Evolutionary conservation across 2,329 filamentous ascomycete genomes (phyloP), one percentile per base, ranked within the genome.

Genomic region (Trichoderma sp.): DNA sequence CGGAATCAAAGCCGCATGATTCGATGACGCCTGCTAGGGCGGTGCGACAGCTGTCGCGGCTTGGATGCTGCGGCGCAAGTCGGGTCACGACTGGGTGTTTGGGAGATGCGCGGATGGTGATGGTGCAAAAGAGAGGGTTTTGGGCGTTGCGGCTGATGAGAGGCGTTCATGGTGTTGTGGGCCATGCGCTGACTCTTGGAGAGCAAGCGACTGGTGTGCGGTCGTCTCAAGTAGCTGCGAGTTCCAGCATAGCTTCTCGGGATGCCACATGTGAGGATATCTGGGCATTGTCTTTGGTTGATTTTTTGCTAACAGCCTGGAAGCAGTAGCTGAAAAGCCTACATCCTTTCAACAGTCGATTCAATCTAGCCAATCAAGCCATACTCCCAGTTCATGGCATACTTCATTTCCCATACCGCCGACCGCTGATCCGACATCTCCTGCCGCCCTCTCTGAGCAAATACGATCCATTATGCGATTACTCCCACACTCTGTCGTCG

Each of bases 391-490:
- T 36, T 66, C 75, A 67, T 82, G 80, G 81, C 78, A 78, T 62
- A 61, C 57, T 36, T 72, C 77, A 9, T 75, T 76, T 15, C 75
- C 79, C 4, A 76, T 79, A 4, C 74, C 74, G 4, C 82, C 83
- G 0, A 81, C 81, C 0, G 75, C 79, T 57, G 79, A 83, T 68
- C 80, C 81, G 1, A 76, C 79, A 11, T 75, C 76, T 50, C 64
- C 75, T 64, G 72, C 74, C 71, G 72, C 77, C 77, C 78, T 86
- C 39, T 78, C 85, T 32, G 85, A 86, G 72, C 82, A 86, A 66
- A 81, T 88, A 26, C 87, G 86, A 70, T 80, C 82, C 62, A 81
- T 87, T 26, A 86, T 89, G 85, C 86, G 87, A 71, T 83, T 85
- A 15, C 80, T 89, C 13, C 81, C 85, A 3, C 85, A 88, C 75